Percentiles rank a stretch among this genome's conserved stretches.
Conservation (phyloP, 441 rosid species). For the Syzygium syzygioides region DNA sequence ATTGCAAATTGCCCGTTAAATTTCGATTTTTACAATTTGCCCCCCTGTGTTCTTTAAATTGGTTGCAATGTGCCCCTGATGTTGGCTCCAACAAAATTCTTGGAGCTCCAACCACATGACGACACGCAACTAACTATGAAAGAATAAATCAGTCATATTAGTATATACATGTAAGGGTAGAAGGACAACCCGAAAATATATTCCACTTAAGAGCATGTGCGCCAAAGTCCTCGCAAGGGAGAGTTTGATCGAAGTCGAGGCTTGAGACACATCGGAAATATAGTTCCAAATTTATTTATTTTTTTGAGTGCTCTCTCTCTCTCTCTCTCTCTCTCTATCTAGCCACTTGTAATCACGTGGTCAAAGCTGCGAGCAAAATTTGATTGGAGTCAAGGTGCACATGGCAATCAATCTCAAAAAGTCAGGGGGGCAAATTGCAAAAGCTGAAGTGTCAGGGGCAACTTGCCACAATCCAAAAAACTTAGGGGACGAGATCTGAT, state of each 20-base stretch:
- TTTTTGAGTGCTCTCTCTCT: background rate
- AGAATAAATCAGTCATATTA: background rate
- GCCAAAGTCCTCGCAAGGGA: background rate
- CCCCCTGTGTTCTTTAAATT: background rate
- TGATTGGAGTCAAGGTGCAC: no score
- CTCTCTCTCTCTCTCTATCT: no score
- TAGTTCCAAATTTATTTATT: background rate
- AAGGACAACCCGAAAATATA: background rate
- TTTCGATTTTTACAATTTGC: background rate
- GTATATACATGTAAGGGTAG: background rate
- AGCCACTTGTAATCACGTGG: no score
- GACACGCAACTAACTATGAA: accelerated
- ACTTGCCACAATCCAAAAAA: no score
- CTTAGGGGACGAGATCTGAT: no score
- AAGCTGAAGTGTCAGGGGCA: no score
- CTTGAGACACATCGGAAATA: background rate
- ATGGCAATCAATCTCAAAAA: no score
- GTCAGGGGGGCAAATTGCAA: no score
- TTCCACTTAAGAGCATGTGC: background rate
- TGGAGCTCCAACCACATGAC: background rate
- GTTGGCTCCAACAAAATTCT: background rate
- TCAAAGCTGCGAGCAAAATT: no score
- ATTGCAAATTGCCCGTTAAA: background rate
- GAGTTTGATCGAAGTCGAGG: background rate
- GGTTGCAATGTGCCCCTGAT: background rate